These are phyloP conservation scores for Raddia distichophylla DNA, from an alignment of 176 grass and related monocot genomes.

Conservation along the genomic window DNA sequence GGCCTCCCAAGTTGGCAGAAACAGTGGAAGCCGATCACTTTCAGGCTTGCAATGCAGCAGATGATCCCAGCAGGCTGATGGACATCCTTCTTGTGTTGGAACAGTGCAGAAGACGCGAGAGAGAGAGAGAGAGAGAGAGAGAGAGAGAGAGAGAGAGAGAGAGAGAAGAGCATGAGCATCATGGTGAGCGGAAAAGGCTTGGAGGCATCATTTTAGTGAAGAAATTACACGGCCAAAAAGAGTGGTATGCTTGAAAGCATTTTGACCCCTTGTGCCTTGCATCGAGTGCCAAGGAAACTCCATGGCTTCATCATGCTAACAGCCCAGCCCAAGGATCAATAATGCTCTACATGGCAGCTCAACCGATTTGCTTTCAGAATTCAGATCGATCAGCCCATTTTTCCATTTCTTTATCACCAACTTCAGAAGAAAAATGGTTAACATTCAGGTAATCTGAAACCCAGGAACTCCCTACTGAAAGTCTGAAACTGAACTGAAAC, in stretches of 20 bases:
- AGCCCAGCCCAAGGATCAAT: slow-evolving; percentile 41
- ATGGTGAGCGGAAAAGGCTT: slow-evolving; percentile 19
- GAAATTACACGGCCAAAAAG: slow-evolving; percentile 44
- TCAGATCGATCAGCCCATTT: background rate
- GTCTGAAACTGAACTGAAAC: slow-evolving; percentile 34
- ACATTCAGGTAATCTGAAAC: background rate
- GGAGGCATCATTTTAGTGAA: slow-evolving; percentile 47
- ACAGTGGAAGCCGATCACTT: slow-evolving; percentile 26
- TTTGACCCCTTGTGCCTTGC: slow-evolving; percentile 46
- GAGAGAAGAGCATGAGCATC: background rate
- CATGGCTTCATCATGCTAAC: slow-evolving; percentile 46
- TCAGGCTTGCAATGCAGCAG: background rate
- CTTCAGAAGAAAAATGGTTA: background rate
- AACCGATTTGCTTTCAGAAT: slow-evolving; percentile 33
- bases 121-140: background rate
- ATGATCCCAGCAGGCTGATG: slow-evolving; percentile 9
- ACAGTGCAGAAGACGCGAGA: background rate
- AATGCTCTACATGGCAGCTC: slow-evolving; percentile 8
- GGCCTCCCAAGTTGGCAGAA: slow-evolving; percentile 43
- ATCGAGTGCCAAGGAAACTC: slow-evolving; percentile 42
- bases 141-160: background rate
- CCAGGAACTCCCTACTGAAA: background rate
- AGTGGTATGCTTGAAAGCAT: slow-evolving; percentile 48
- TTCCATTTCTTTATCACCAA: background rate
- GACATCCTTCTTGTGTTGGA: slow-evolving; percentile 8